A percentile compares a stretch with the other conserved stretches of the same genome.
Evolutionary conservation across 2,329 filamentous ascomycete species (phyloP).

Genomic region (Graphilbum ipis-grandicollis): DNA sequence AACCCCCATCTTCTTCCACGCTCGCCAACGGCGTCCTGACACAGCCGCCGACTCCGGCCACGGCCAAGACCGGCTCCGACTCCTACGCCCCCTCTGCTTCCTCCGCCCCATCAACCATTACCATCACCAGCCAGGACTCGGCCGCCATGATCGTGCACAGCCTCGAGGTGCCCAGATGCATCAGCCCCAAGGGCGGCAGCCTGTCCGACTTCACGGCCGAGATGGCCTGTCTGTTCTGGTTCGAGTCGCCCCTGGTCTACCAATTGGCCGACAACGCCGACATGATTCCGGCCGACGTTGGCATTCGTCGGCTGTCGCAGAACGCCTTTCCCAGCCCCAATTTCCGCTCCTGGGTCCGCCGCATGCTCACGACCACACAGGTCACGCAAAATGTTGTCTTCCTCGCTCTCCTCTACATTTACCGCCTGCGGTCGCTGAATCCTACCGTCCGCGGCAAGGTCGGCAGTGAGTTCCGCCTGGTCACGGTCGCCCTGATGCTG

Average conservation of each 20-base stretch:
- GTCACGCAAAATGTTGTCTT: slow-evolving; percentile 92
- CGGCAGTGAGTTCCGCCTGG: slow-evolving; percentile 80
- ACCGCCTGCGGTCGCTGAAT: slow-evolving; percentile 80
- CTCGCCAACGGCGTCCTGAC: background rate
- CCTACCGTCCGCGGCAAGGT: slow-evolving; percentile 76
- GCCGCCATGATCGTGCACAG: slow-evolving; percentile 34
- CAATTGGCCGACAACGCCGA: slow-evolving; percentile 51
- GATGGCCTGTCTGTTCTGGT: slow-evolving; percentile 97
- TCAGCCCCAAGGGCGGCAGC: slow-evolving; percentile 58
- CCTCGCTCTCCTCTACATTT: slow-evolving; percentile 79
- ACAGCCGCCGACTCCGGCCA: background rate
- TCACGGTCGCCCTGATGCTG: slow-evolving; percentile 92
- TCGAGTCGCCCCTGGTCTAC: slow-evolving; percentile 70
- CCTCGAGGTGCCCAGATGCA: slow-evolving; percentile 57
- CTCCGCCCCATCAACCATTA: no score
- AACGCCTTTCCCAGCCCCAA: slow-evolving; percentile 62
- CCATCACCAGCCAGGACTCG: slow-evolving; percentile 20
- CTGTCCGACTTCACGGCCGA: slow-evolving; percentile 71
- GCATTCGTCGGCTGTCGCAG: slow-evolving; percentile 38
- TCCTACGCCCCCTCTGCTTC: no score
- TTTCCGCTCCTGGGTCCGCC: slow-evolving; percentile 88
- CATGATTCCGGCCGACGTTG: slow-evolving; percentile 19
- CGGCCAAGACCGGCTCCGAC: slow-evolving; percentile 19
- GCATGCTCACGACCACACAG: slow-evolving; percentile 81
- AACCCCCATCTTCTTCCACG: no score